Evolutionary conservation across 805 yeast genomes (phyloP).

Genomic region (Myxozyma monticola): DNA sequence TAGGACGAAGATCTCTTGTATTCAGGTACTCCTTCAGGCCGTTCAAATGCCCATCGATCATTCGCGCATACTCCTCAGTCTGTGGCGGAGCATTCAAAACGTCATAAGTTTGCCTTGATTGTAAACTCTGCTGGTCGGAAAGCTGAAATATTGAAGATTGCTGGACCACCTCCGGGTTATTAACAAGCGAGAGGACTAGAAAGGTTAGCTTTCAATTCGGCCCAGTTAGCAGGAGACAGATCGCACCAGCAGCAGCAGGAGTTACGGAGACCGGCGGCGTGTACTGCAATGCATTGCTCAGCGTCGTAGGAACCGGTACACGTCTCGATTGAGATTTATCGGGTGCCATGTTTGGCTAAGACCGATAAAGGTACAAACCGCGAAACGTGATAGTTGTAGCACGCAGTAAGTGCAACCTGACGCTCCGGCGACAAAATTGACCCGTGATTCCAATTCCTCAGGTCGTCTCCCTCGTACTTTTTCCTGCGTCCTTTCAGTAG

Average conservation of each 20-base stretch:
- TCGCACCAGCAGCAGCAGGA: conserved; percentile 21
- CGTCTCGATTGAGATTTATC: too few relatives aligned
- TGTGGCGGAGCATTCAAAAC: conserved; percentile 6
- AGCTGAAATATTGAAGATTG: conserved; percentile 23
- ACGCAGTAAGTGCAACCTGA: too few relatives aligned
- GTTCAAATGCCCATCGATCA: conserved; percentile 14
- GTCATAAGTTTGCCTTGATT: conserved; percentile 13
- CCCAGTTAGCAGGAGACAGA: neutral
- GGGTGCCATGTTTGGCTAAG: too few relatives aligned
- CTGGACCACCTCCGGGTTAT: conserved; percentile 7
- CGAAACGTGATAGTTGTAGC: too few relatives aligned
- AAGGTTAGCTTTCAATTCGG: neutral
- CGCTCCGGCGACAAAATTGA: too few relatives aligned
- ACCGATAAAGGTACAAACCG: too few relatives aligned
- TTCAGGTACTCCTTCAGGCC: conserved; percentile 14
- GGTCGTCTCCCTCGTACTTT: too few relatives aligned
- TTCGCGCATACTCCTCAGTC: conserved; percentile 1
- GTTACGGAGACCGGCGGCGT: conserved; percentile 22
- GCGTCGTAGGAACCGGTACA: conserved; percentile 8
- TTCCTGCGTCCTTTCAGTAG: too few relatives aligned
- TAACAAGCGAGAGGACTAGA: conserved; percentile 4
- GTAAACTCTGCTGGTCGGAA: conserved; percentile 13
- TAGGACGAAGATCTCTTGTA: conserved; percentile 10
- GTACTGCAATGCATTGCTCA: conserved; percentile 19
- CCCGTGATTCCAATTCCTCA: too few relatives aligned